Conservation (phyloP, 495 filamentous ascomycete species). For the Penicillium coprophilum region DNA sequence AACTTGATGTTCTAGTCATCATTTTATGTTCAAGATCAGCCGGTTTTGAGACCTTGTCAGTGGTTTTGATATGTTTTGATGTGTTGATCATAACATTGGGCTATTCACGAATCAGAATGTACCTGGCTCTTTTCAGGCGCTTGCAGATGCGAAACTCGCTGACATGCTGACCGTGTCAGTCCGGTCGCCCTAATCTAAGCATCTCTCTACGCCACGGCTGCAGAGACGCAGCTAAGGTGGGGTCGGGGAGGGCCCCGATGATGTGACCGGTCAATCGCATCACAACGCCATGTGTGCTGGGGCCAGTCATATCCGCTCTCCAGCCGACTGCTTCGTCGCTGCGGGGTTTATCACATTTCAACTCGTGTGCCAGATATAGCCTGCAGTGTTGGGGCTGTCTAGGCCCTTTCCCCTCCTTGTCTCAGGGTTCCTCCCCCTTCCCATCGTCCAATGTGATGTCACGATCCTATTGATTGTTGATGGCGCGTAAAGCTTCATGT, state of each 20-base stretch:
- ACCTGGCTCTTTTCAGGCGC: neutral
- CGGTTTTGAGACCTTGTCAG: neutral
- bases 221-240: slow-evolving; percentile 17
- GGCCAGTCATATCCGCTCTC: slow-evolving; percentile 23
- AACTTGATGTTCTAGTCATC: slow-evolving; percentile 6
- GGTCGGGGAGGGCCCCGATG: slow-evolving; percentile 19
- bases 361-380: slow-evolving; percentile 9
- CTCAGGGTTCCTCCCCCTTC: neutral
- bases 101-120: neutral
- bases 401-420: slow-evolving; percentile 8
- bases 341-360: slow-evolving; percentile 34
- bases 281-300: slow-evolving; percentile 28
- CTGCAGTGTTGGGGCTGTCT: slow-evolving; percentile 15
- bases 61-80: neutral
- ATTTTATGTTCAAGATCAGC: neutral
- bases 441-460: slow-evolving; percentile 24
- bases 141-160: slow-evolving; percentile 6
- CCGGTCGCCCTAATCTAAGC: slow-evolving; percentile 21
- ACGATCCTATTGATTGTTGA: slow-evolving; percentile 7
- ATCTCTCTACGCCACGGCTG: slow-evolving; percentile 18
- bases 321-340: slow-evolving; percentile 23
- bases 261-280: slow-evolving; percentile 33
- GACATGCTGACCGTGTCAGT: slow-evolving; percentile 1
- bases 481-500: slow-evolving; percentile 11
- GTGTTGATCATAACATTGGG: neutral